A percentile compares a stretch with the other conserved stretches of the same genome.
These are phyloP conservation scores for Aquilaria yunnanensis DNA, from an alignment of 345 rosid species.

Conservation along the genomic window DNA sequence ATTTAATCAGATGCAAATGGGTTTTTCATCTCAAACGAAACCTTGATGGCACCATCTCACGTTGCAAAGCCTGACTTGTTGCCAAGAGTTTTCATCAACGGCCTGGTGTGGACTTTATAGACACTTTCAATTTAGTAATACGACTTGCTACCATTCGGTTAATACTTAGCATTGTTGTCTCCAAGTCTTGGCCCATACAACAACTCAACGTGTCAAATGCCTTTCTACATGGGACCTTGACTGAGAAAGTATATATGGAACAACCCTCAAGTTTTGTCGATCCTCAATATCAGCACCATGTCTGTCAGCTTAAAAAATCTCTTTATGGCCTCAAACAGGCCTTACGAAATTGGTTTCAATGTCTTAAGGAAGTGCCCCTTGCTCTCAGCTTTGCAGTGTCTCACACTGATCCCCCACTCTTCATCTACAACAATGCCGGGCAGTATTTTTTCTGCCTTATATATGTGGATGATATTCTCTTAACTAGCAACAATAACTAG, in stretches of 20 bases:
- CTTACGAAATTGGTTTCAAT: too few species aligned
- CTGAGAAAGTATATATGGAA: neutral
- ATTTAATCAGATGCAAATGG: constrained; percentile 1
- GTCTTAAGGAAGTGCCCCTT: too few species aligned
- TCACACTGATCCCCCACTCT: neutral
- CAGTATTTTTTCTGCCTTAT: neutral
- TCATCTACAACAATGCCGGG: neutral
- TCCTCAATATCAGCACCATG: neutral
- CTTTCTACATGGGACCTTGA: neutral
- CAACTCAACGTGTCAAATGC: neutral
- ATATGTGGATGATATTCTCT: neutral
- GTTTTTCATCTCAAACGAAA: neutral
- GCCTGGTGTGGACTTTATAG: neutral
- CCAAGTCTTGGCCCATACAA: neutral
- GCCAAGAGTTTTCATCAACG: constrained; percentile 7
- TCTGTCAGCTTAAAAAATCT: neutral
- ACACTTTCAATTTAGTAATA: neutral
- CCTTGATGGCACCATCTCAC: neutral
- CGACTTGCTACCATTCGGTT: neutral
- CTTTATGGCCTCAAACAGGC: too few species aligned
- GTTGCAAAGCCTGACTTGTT: neutral
- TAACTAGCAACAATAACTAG: neutral
- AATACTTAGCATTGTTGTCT: neutral
- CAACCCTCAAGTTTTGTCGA: neutral
- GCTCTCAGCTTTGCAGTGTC: too few species aligned